Conservation (phyloP, 805 yeast species). For the Debaryomyces hansenii region DNA sequence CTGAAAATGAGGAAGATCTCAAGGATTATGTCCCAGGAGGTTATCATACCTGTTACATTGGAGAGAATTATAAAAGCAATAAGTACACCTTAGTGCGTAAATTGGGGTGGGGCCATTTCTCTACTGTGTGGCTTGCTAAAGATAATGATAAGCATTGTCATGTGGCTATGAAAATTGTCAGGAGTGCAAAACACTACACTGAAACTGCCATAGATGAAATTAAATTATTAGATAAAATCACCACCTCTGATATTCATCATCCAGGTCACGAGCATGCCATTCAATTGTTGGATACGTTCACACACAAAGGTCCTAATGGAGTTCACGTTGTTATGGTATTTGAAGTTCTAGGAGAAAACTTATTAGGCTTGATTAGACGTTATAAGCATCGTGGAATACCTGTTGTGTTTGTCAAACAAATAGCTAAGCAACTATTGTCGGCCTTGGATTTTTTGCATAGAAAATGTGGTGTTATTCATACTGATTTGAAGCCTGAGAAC, state of each 20-base stretch:
- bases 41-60: constrained; percentile 89
- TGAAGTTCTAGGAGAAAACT: constrained; percentile 93
- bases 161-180: constrained; percentile 92
- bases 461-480: constrained; percentile 71
- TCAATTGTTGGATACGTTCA: constrained; percentile 77
- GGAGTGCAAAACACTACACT: constrained; percentile 86
- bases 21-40: constrained; percentile 92
- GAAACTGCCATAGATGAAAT: constrained; percentile 96
- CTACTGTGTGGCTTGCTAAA: constrained; percentile 90
- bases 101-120: constrained; percentile 98
- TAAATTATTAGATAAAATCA: constrained; percentile 66
- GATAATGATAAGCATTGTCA: constrained; percentile 57
- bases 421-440: constrained; percentile 72
- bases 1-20: constrained; percentile 75
- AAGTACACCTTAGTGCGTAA: constrained; percentile 82
- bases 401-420: constrained; percentile 70
- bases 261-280: constrained; percentile 84
- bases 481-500: constrained; percentile 74
- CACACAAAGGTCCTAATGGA: constrained; percentile 89
- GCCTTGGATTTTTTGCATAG: constrained; percentile 74
- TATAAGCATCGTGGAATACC: constrained; percentile 83
- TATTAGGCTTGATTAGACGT: constrained; percentile 78
- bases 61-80: constrained; percentile 76
- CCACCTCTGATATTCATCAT: constrained; percentile 62
- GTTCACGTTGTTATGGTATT: constrained; percentile 95